These are phyloP conservation scores for Candida sanyiensis DNA, from an alignment of 805 yeast genomes.

Conservation along the genomic window DNA sequence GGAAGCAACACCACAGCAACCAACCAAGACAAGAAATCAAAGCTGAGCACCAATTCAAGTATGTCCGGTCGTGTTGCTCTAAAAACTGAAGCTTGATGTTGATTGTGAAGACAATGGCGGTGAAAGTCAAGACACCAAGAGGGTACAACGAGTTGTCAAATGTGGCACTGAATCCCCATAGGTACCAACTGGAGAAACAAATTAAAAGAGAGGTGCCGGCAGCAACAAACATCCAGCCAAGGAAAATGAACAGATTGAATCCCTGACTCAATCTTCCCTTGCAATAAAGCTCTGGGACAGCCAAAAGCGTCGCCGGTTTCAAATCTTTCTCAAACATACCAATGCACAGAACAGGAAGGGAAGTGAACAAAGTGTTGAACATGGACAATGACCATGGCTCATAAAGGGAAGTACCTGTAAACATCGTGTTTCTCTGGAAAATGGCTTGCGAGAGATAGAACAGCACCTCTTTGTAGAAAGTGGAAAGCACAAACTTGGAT, in stretches of 20 bases:
- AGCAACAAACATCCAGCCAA: conserved; percentile 76
- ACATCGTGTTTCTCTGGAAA: conserved; percentile 79
- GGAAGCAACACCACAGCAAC: conserved; percentile 73
- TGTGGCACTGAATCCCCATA: conserved; percentile 68
- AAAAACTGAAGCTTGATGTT: conserved; percentile 73
- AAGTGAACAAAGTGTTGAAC: conserved; percentile 95
- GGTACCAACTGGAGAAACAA: conserved; percentile 56
- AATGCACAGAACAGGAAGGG: conserved; percentile 81
- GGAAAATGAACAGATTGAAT: conserved; percentile 64
- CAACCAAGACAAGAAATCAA: conserved; percentile 78
- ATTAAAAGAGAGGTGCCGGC: conserved; percentile 65
- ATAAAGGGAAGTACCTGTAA: conserved; percentile 88
- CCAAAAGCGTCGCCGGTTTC: conserved; percentile 78
- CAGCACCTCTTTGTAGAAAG: conserved; percentile 89
- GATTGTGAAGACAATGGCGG: conserved; percentile 66
- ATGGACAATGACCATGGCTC: conserved; percentile 96
- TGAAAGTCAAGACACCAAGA: conserved; percentile 68
- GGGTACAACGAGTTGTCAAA: conserved; percentile 78
- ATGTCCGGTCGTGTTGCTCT: conserved; percentile 72
- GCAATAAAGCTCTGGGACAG: conserved; percentile 85
- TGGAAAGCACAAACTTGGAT: conserved; percentile 83
- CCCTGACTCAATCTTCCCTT: conserved; percentile 70
- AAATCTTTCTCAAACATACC: conserved; percentile 96
- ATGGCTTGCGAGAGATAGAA: conserved; percentile 86
- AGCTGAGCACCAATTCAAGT: conserved; percentile 61